Base-by-base conservation (phyloP, 495 filamentous ascomycete species). In the Poronia punctata region DNA sequence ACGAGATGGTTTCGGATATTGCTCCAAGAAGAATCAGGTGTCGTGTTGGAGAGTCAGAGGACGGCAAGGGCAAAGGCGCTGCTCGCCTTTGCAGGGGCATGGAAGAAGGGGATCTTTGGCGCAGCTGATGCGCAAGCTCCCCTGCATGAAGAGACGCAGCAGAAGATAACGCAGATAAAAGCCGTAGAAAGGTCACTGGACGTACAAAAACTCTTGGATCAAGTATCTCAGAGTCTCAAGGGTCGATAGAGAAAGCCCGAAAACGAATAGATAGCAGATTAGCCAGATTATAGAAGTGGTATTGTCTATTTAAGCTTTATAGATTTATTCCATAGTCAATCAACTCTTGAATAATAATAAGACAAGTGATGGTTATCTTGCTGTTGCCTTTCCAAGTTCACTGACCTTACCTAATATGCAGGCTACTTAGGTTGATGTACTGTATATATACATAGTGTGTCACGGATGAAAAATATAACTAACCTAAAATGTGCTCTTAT, bases 131-230 rank as follows among this genome's bases (percentile, higher is more conserved):
- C 35, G 5, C 51, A 55, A 37, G 46, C 40, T 1, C 7, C 35
- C 12, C 30, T 49, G 17, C 16, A 24, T 10, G 37, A 38, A 16
- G 43, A 52, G 32, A 42, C 60, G 30, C 27, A 27, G 12, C 35
- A 47, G 38, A 49, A 47, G 18, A 24, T 58, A 14, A 50, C 50
- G 35, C 54, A 43, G 29, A 62, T 62, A 36, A 31, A 54, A 32
- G 44, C 35, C 10, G 53, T 48, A 25, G 67, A 71, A 46, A 56
- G 68, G 36, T 68, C 64, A 6, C 37, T 59, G 27, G 68, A 70
- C 16, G 67, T 72, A 12, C 64, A 65, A 46, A 61, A 43, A 43
- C 52, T 59, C 0, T 40, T 59, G 3, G 47, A 50, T 17, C 41
- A 53, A 23, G 49, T 47, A 16, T 30, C 21, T 3, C 42, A 38